Evolutionary conservation across 352 stramenopile genomes (phyloP), one percentile per base, ranked within the genome.

Genomic region (Phytopythium chamaehyphon): DNA sequence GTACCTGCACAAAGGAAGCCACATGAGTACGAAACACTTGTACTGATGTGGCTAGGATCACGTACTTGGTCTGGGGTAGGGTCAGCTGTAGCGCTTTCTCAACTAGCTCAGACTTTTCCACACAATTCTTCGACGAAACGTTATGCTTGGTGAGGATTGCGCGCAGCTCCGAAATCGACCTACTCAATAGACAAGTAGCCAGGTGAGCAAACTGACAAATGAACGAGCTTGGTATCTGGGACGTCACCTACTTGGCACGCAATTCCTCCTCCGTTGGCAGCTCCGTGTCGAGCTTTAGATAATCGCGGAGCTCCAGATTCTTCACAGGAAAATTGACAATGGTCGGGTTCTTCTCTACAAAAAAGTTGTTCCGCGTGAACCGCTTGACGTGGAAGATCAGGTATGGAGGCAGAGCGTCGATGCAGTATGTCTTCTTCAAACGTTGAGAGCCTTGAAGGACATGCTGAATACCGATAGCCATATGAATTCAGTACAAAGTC

Each of bases 241-340:
- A 2, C 31, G 6, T 21, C 11, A 55, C 45, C 26, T 56, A 73
- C 71, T 66, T 83, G 51, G 59, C 56, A 46, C 24, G 44, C 48
- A 92, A 69, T 28, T 88, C 71, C 26, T 87, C 71, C 39, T 85
- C 65, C 0, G 76, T 72, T 37, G 61, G 68, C 12, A 88, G 48
- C 7, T 55, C 59, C 26, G 69, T 59, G 23, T 86, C 69, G 26
- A 87, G 58, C 42, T 80, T 76, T 33, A 96, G 47, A 59, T 96
- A 97, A 45, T 97, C 84, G 9, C 72, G 83, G 39, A 99, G 71
- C 69, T 99, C 96, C 18, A 99, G 76, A 69, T 99, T 99, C 66
- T 98, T 98, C 26, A 99, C 91, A 6, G 96, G 97, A 58, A 99
- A 99, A 31, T 97, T 97, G 8, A 99, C 97, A 74, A 99, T 99